These are phyloP conservation scores for Rubus parviflorus DNA, from an alignment of 306 rosid genomes.

Conservation along the genomic window DNA sequence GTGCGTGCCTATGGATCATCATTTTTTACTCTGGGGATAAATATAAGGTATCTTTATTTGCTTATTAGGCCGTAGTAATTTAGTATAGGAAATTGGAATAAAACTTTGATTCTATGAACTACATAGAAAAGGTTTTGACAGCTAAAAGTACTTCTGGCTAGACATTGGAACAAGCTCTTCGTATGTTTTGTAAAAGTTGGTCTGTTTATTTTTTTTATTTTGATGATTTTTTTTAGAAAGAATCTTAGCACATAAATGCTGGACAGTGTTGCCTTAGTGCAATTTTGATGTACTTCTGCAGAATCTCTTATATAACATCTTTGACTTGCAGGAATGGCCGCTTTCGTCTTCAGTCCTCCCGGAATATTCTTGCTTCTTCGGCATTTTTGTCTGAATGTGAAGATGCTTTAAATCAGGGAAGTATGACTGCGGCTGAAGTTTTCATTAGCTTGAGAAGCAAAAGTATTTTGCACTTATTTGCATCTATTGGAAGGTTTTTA, in stretches of 20 bases:
- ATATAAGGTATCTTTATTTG: slow-evolving; percentile 66
- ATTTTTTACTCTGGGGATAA: slow-evolving; percentile 81
- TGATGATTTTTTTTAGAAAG: not conserved
- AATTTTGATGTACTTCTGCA: slow-evolving; percentile 10
- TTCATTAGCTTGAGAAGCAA: slow-evolving; percentile 87
- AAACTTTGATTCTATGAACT: not conserved
- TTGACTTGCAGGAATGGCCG: slow-evolving; percentile 79
- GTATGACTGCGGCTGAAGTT: slow-evolving; percentile 77
- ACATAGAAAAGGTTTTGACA: not conserved
- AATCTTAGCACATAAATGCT: not conserved
- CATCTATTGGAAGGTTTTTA: slow-evolving; percentile 83
- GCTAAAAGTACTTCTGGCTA: slow-evolving; percentile 5
- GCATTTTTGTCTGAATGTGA: slow-evolving; percentile 71
- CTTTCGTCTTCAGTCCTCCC: slow-evolving; percentile 85
- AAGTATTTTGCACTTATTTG: slow-evolving; percentile 86
- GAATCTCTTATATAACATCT: slow-evolving; percentile 20
- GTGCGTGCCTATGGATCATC: slow-evolving; percentile 94
- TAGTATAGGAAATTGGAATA: not conserved
- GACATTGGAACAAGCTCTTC: not conserved
- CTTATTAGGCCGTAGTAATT: not conserved
- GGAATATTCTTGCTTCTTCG: slow-evolving; percentile 54
- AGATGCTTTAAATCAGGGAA: slow-evolving; percentile 95
- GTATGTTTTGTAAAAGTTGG: not conserved
- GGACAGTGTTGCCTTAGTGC: not conserved
- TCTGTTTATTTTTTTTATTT: not conserved